A percentile compares a stretch with the other conserved stretches of the same genome.
Evolutionary conservation across 1,139 yeast species (phyloP).

Genomic region (Scheffersomyces insectosa): DNA sequence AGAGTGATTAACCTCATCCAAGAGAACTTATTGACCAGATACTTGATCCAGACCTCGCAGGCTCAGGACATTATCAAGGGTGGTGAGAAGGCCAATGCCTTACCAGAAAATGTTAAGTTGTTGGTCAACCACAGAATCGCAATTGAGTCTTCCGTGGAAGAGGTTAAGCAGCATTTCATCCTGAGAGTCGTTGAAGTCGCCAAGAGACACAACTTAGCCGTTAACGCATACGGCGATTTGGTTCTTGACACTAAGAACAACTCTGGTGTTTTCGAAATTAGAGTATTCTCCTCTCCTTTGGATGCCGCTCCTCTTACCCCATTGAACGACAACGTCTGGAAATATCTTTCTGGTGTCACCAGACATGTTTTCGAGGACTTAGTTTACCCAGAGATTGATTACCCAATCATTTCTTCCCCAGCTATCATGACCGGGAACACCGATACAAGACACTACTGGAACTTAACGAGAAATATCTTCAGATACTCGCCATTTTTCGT

Average conservation of each 20-base stretch:
- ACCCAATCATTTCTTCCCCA: slow-evolving; percentile 61
- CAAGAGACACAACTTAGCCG: slow-evolving; percentile 18
- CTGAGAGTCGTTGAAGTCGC: slow-evolving; percentile 28
- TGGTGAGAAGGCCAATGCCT: slow-evolving; percentile 38
- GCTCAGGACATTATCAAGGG: slow-evolving; percentile 35
- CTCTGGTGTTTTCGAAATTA: slow-evolving; percentile 28
- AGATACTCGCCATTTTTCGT: slow-evolving; percentile 54
- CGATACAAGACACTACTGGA: slow-evolving; percentile 80
- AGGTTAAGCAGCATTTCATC: slow-evolving; percentile 21
- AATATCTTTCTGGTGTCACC: slow-evolving; percentile 41
- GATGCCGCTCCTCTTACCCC: slow-evolving; percentile 44
- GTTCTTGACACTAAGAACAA: slow-evolving; percentile 16
- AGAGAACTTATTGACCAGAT: slow-evolving; percentile 15
- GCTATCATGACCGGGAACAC: slow-evolving; percentile 78
- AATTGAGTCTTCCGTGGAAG: slow-evolving; percentile 26
- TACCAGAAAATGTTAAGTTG: slow-evolving; percentile 37
- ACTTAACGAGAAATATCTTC: slow-evolving; percentile 68
- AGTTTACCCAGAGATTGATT: slow-evolving; percentile 32
- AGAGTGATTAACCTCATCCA: slow-evolving; percentile 19
- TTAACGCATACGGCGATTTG: slow-evolving; percentile 17
- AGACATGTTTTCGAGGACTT: slow-evolving; percentile 46
- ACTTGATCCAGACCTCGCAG: slow-evolving; percentile 34
- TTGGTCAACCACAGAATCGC: slow-evolving; percentile 35
- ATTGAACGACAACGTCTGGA: slow-evolving; percentile 38
- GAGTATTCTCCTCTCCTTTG: slow-evolving; percentile 13